Evolutionary conservation across 2,329 filamentous ascomycete genomes (phyloP), one percentile per base, ranked within the genome.

Genomic region (Dryadomyces quercivorus): DNA sequence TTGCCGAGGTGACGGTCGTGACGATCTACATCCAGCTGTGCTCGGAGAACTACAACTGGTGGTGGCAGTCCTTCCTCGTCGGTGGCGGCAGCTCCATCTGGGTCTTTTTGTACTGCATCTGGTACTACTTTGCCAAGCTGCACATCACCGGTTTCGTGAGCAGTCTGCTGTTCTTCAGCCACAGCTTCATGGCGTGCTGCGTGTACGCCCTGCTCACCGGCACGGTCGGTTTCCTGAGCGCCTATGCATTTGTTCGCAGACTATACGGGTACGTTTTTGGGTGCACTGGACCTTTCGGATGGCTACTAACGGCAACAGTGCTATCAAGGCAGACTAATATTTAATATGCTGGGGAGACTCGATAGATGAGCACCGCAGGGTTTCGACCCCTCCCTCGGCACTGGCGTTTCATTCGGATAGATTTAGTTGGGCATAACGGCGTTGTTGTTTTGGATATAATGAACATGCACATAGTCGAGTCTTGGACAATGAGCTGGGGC

Each of bases 31-130:
- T 87, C 50, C 85, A 88, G 69, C 79, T 95, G 18, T 92, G 88
- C 70, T 76, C 81, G 1, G 89, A 94, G 76, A 90, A 94, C 67
- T 85, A 93, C 69, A 80, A 88, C 66, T 95, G 89, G 89, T 93
- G 87, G 87, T 94, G 88, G 88, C 86, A 88, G 66, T 88, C 85
- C 52, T 93, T 95, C 71, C 70, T 88, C 50, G 80, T 90, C 9
- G 89, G 89, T 47, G 85, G 84, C 50, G 81, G 84, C 61, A 88
- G 84, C 61, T 80, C 85, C 7, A 67, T 88, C 57, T 95, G 88
- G 88, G 80, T 95, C 42, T 93, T 92, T 65, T 66, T 80, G 42
- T 94, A 93, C 71, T 88, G 86, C 66, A 72, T 84, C 51, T 95
- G 87, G 84, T 94, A 92, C 71, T 94, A 88, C 69, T 77, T 82